phyloP scores from a whole-genome alignment of 2,329 filamentous ascomycete genomes.

The Thermochaetoides dissita region DNA sequence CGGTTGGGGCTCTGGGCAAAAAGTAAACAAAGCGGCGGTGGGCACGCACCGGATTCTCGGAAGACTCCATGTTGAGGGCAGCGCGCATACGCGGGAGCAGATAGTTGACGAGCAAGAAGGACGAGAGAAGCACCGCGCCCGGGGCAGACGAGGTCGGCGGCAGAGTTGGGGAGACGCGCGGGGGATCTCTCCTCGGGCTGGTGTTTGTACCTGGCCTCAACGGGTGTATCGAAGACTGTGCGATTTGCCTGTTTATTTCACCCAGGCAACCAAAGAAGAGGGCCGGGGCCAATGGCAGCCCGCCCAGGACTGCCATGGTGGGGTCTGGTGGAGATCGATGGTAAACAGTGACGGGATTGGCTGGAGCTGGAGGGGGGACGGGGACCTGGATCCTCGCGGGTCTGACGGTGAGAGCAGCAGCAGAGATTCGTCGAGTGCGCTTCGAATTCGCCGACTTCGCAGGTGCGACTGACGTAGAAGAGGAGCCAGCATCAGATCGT shows the following conservation, averaged over 20 bases:
- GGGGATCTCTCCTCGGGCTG: slow-evolving; percentile 9
- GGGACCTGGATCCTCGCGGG: no score
- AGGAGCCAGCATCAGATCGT: no score
- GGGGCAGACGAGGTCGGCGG: slow-evolving; percentile 17
- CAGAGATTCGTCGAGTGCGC: no score
- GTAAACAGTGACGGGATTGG: not conserved
- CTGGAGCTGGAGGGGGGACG: not conserved
- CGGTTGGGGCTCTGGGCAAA: no score
- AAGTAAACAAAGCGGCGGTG: not conserved
- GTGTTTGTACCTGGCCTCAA: slow-evolving; percentile 14
- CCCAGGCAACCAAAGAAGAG: slow-evolving; percentile 12
- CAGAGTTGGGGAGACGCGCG: slow-evolving; percentile 17
- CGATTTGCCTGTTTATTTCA: slow-evolving; percentile 7
- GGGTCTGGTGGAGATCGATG: not conserved
- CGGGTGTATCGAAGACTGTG: slow-evolving; percentile 12
- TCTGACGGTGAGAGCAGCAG: no score
- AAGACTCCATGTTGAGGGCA: slow-evolving; percentile 23
- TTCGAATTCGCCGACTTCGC: no score
- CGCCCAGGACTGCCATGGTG: slow-evolving; percentile 1
- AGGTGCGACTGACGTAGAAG: no score
- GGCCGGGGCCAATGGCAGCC: slow-evolving; percentile 7
- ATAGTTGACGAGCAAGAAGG: slow-evolving; percentile 19
- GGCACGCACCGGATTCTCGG: slow-evolving; percentile 22
- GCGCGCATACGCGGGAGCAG: slow-evolving; percentile 17
- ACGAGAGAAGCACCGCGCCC: slow-evolving; percentile 26